Evolutionary conservation across 2,329 filamentous ascomycete species (phyloP).

Genomic region (Fusarium gaditjirri): DNA sequence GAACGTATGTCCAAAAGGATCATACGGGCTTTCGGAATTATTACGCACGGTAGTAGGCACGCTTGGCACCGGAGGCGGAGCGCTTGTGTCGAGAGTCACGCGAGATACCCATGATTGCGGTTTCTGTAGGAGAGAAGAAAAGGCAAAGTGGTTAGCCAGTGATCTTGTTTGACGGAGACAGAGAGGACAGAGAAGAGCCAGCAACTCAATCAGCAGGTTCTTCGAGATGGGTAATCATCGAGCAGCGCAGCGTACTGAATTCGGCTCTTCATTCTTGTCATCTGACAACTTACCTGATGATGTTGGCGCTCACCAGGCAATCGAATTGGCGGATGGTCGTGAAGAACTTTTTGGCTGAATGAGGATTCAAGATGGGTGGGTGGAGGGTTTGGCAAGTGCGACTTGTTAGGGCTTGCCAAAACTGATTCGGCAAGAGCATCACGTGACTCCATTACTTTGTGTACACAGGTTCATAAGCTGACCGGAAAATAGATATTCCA

Average conservation of each 20-base stretch:
- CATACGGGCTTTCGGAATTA: constrained; percentile 74
- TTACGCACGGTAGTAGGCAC: constrained; percentile 86
- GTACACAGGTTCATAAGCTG: no score
- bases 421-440: background rate
- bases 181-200: constrained; percentile 12
- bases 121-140: constrained; percentile 60
- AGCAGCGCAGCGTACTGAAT: constrained; percentile 38
- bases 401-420: background rate
- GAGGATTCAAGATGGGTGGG: constrained; percentile 46
- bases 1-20: constrained; percentile 69
- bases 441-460: background rate
- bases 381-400: background rate
- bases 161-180: background rate
- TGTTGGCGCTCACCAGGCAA: constrained; percentile 60
- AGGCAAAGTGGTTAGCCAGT: constrained; percentile 38
- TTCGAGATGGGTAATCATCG: constrained; percentile 40
- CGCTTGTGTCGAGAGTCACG: constrained; percentile 99
- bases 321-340: constrained; percentile 56
- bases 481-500: constrained; percentile 41
- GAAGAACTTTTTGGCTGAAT: constrained; percentile 51
- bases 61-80: constrained; percentile 98
- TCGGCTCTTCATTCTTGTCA: constrained; percentile 32
- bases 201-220: constrained; percentile 38
- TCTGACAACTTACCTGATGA: constrained; percentile 59
- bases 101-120: constrained; percentile 98